Percentiles rank a stretch among this genome's conserved stretches.
phyloP scores from a whole-genome alignment of 1,284 basidiomycete genomes.

The Cutaneotrichosporon sp. region DNA sequence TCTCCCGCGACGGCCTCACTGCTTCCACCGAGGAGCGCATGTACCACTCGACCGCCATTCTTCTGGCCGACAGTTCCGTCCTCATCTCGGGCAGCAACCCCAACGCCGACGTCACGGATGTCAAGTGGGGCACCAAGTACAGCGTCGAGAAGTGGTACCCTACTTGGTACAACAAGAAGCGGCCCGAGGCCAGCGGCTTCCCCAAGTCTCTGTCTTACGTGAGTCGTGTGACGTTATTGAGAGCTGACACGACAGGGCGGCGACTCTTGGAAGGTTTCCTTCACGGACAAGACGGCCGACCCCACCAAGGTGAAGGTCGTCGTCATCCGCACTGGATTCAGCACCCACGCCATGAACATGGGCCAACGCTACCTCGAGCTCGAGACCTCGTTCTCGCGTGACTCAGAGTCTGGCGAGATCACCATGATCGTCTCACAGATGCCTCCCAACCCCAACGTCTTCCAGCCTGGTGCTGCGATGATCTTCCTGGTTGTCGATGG shows the following conservation, averaged over 20 bases:
- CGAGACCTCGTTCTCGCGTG: conserved; percentile 74
- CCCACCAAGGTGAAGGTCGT: conserved; percentile 64
- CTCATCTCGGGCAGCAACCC: conserved; percentile 75
- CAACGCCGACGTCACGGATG: conserved; percentile 67
- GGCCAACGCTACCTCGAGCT: conserved; percentile 63
- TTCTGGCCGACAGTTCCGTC: conserved; percentile 82
- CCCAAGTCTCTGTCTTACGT: conserved; percentile 54
- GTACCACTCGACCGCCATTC: conserved; percentile 82
- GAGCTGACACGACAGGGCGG: conserved; percentile 60
- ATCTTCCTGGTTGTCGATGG: conserved; percentile 77
- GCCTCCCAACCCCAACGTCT: conserved; percentile 77
- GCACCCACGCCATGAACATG: conserved; percentile 81
- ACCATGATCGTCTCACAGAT: conserved; percentile 75
- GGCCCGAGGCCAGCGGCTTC: conserved; percentile 59
- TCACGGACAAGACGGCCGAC: conserved; percentile 62
- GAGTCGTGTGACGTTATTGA: neutral
- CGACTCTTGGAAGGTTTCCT: conserved; percentile 68
- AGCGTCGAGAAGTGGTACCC: conserved; percentile 53
- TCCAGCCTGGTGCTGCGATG: conserved; percentile 81
- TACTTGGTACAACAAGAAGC: conserved; percentile 61
- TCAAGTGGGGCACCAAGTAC: conserved; percentile 49
- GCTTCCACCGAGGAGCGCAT: conserved; percentile 67
- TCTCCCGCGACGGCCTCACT: conserved; percentile 68
- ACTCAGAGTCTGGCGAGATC: conserved; percentile 66
- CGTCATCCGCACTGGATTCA: conserved; percentile 84